Conservation (phyloP, 2,329 filamentous ascomycete species). For the Drechmeria coniospora region DNA sequence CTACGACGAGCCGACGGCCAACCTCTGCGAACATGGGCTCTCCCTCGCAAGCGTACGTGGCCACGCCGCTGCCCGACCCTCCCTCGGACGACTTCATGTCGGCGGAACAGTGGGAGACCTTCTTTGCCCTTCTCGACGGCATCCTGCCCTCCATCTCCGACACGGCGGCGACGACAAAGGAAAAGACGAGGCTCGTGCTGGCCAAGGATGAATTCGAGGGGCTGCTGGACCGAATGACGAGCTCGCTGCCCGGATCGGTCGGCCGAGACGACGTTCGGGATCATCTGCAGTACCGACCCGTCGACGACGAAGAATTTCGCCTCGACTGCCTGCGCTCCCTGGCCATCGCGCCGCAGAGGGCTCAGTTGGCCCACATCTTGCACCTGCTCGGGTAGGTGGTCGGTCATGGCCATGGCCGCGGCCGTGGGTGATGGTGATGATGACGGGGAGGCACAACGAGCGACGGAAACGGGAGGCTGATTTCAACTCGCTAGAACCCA, state of each 20-base stretch:
- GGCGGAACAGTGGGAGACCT: slow-evolving; percentile 35
- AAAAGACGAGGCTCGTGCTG: slow-evolving; percentile 24
- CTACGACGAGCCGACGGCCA: too few relatives aligned
- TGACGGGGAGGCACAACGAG: too few relatives aligned
- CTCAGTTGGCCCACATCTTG: slow-evolving; percentile 23
- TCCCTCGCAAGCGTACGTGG: too few relatives aligned
- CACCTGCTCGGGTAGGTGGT: slow-evolving; percentile 26
- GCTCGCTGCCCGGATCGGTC: slow-evolving; percentile 21
- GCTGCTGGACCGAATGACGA: slow-evolving; percentile 23
- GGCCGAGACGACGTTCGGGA: slow-evolving; percentile 29
- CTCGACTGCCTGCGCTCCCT: slow-evolving; percentile 30
- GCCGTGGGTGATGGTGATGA: too few relatives aligned
- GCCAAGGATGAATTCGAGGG: slow-evolving; percentile 33
- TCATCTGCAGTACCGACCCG: slow-evolving; percentile 37
- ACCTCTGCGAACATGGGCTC: too few relatives aligned
- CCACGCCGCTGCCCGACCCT: slow-evolving; percentile 10
- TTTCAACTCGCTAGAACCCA: slow-evolving; percentile 32
- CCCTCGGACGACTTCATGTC: slow-evolving; percentile 23
- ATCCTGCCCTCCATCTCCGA: slow-evolving; percentile 42
- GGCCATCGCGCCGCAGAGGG: slow-evolving; percentile 18
- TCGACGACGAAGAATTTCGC: slow-evolving; percentile 36
- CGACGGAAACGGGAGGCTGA: slow-evolving; percentile 1
- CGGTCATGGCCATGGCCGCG: background rate
- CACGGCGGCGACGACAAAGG: slow-evolving; percentile 15
- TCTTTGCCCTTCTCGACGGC: slow-evolving; percentile 41